phyloP scores from a whole-genome alignment of 371 early-diverging fungal genomes.

The Syncephalastrum monosporum region DNA sequence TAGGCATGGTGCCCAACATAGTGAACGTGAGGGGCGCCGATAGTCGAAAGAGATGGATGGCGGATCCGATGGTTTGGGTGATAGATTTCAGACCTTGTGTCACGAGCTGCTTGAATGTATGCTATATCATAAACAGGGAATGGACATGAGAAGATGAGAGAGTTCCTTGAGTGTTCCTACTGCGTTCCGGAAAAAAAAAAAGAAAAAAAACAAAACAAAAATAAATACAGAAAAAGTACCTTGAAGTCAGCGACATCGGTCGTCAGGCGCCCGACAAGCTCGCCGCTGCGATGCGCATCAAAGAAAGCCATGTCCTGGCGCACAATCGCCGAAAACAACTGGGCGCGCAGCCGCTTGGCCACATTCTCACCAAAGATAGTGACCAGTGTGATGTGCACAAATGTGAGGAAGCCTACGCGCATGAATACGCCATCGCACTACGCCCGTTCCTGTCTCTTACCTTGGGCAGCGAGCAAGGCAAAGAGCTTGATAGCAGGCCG shows the following conservation, averaged over 20 bases:
- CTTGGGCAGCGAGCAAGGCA: constrained; percentile 59
- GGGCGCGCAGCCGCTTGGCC: constrained; percentile 52
- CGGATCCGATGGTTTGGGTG: constrained; percentile 69
- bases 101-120: constrained; percentile 69
- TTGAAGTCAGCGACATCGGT: constrained; percentile 77
- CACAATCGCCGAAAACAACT: constrained; percentile 59
- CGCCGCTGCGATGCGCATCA: constrained; percentile 65
- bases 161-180: not conserved
- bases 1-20: constrained; percentile 64
- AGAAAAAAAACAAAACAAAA: no score
- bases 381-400: constrained; percentile 72
- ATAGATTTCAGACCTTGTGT: constrained; percentile 73
- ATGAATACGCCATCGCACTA: not conserved
- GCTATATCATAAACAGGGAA: constrained; percentile 24
- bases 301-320: constrained; percentile 74
- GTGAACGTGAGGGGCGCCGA: constrained; percentile 68
- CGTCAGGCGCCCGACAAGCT: constrained; percentile 65
- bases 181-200: no score
- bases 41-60: constrained; percentile 61
- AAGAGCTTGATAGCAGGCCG: constrained; percentile 56
- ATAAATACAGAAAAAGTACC: constrained; percentile 22
- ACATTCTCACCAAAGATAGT: constrained; percentile 73
- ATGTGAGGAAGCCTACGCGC: constrained; percentile 56
- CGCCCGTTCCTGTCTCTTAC: constrained; percentile 13
- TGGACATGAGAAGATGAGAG: not conserved